phyloP scores from a whole-genome alignment of 208 protist genomes.

The Polymyxa betae region DNA sequence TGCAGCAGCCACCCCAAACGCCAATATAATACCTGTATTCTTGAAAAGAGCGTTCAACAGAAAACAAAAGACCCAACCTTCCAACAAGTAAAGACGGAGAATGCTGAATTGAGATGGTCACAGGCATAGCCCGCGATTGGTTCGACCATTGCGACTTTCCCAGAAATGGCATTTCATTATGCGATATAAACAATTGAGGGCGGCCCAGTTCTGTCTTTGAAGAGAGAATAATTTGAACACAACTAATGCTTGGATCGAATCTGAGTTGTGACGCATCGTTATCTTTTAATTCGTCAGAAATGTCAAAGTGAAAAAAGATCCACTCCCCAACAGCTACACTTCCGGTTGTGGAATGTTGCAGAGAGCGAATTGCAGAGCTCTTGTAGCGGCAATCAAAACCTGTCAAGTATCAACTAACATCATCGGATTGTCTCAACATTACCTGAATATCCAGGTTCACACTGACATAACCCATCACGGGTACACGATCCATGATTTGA shows the following conservation, averaged over 20 bases:
- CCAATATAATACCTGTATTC: constrained; percentile 11
- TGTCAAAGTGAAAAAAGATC: constrained; percentile 40
- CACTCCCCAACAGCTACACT: constrained; percentile 2
- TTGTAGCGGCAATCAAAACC: constrained; percentile 19
- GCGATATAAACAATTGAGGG: constrained; percentile 6
- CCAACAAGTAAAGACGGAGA: neutral
- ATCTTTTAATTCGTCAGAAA: neutral
- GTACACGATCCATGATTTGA: neutral
- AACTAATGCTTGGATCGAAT: neutral
- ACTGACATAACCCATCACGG: constrained; percentile 1
- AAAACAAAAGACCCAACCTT: neutral
- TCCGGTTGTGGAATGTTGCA: neutral
- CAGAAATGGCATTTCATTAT: neutral
- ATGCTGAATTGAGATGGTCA: neutral
- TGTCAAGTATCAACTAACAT: neutral
- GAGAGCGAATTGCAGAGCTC: neutral
- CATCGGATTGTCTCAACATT: neutral
- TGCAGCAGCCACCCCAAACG: constrained; percentile 10
- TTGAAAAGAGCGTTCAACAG: neutral
- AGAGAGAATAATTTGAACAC: neutral
- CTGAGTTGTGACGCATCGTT: neutral
- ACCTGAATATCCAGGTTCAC: neutral
- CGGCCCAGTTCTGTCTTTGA: neutral
- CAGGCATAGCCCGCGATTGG: neutral
- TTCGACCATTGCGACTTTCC: neutral